Evolutionary conservation across 805 yeast species (phyloP), one percentile per base, ranked within the genome.

Genomic region (Zygosaccharomyces lentus): DNA sequence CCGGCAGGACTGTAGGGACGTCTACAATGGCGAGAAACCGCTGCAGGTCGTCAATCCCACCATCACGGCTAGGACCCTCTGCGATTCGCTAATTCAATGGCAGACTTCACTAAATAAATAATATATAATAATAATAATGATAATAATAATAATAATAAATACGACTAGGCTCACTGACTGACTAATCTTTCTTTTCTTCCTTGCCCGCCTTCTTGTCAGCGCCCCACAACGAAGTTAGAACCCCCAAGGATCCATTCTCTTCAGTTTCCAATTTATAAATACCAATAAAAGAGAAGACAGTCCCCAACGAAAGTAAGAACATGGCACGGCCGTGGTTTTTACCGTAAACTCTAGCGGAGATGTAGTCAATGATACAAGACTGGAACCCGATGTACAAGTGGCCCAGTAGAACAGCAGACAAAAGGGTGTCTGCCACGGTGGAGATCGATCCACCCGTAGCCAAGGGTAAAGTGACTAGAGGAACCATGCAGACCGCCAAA

Each of bases 311-410:
- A 57, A 93, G 76, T 46, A 88, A 64, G 51, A 74, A 75, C 73
- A 80, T 70, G 46, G 95, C 90, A 31, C 76, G 70, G 50, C 75
- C 74, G 69, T 87, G 84, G 76, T 86, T 79, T 34, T 73, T 66
- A 30, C 96, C 96, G 67, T 83, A 93, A 19, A 82, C 87, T 65
- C 99, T 78, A 62, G 73, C 69, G 34, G 96, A 97, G 46, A 91
- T 83, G 70, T 91, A 93, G 69, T 91, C 99, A 49, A 82, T 82
- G 60, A 93, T 89, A 73, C 97, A 91, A 37, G 95, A 75, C 67
- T 84, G 84, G 69, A 93, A 79, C 9, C 98, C 99, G 56, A 84
- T 78, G 67, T 84, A 87, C 46, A 84, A 75, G 70, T 93, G 98
- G 49, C 82, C 76, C 57, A 91, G 68, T 42, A 88, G 66, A 29